Evolutionary conservation across 345 rosid genomes (phyloP).

Genomic region (Euphorbia pulcherrima): DNA sequence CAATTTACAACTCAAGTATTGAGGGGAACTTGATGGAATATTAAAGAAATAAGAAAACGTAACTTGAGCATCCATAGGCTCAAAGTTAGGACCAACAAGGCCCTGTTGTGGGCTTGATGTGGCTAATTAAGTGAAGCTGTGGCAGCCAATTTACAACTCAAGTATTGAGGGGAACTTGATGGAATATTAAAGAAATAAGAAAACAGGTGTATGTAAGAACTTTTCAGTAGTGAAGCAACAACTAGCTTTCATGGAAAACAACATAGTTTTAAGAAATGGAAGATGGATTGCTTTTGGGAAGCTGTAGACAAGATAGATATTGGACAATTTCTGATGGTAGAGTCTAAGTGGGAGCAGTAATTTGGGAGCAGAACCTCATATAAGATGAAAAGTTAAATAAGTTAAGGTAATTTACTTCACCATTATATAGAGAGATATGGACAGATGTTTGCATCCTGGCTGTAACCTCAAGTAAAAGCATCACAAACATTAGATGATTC

Average conservation of each 20-base stretch:
- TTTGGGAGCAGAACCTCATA: neutral
- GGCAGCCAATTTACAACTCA: no score
- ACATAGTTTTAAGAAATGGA: neutral
- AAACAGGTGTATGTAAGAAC: neutral
- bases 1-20: no score
- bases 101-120: no score
- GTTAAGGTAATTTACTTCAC: neutral
- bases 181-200: neutral
- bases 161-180: no score
- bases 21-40: no score
- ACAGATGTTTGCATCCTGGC: neutral
- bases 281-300: neutral
- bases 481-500: neutral
- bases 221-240: neutral
- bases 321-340: neutral
- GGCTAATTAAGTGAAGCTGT: no score
- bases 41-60: neutral
- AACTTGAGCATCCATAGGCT: no score
- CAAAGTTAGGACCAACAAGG: no score
- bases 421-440: conserved; percentile 1
- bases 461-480: neutral
- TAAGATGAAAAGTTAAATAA: neutral
- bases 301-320: neutral
- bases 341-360: neutral
- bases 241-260: neutral